A percentile compares a stretch with the other conserved stretches of the same genome.
phyloP scores from a whole-genome alignment of 1,284 basidiomycete genomes.

The Ganoderma meredithae region DNA sequence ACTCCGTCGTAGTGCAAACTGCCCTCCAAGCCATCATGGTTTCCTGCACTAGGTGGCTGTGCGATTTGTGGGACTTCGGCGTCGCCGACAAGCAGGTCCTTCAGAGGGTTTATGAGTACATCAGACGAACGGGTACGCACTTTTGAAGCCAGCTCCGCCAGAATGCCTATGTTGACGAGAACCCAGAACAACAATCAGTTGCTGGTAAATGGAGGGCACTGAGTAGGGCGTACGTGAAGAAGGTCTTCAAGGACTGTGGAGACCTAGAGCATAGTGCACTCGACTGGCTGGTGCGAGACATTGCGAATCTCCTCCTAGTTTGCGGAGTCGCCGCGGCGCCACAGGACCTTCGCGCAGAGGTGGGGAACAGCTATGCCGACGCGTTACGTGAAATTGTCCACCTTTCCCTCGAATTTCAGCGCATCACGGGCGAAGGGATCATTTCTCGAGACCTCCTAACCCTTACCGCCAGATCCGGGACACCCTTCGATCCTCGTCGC shows the following conservation, averaged over 20 bases:
- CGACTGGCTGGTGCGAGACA: constrained; percentile 28
- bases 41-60: constrained; percentile 53
- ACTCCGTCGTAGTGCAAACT: constrained; percentile 58
- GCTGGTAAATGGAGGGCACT: constrained; percentile 62
- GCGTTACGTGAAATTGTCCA: constrained; percentile 51
- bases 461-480: constrained; percentile 44
- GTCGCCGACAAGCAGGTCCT: constrained; percentile 47
- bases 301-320: constrained; percentile 53
- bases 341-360: constrained; percentile 35
- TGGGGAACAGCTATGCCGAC: constrained; percentile 39
- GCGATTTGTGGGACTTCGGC: constrained; percentile 59
- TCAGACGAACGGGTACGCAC: constrained; percentile 51
- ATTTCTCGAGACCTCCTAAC: constrained; percentile 51
- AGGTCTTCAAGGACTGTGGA: constrained; percentile 42
- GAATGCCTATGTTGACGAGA: background rate
- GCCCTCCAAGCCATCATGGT: constrained; percentile 56
- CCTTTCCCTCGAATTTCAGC: constrained; percentile 53
- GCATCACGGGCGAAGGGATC: constrained; percentile 58
- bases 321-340: constrained; percentile 53
- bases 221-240: constrained; percentile 52
- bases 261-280: constrained; percentile 16
- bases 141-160: constrained; percentile 24
- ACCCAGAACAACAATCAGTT: constrained; percentile 56
- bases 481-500: constrained; percentile 43
- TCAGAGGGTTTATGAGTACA: constrained; percentile 52